Base-by-base conservation (phyloP, 768 basidiomycete genomes). In the Naematelia aurantialba region DNA sequence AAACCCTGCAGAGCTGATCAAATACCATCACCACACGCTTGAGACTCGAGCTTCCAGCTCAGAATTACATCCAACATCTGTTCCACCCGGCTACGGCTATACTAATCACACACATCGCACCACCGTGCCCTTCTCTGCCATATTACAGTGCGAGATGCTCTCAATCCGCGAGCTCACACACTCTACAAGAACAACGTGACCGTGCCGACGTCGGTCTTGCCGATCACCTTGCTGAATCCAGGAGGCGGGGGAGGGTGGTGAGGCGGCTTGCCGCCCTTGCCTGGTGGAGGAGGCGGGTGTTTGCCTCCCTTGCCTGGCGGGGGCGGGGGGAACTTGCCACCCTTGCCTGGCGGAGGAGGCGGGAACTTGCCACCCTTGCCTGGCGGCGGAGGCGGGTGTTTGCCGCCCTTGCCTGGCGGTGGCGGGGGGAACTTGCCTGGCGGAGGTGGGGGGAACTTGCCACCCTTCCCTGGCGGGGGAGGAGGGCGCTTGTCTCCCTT, bases 151-250 rank as follows among this genome's bases (percentile, higher is more conserved):
- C n/a, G n/a, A n/a, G n/a, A n/a, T 21, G 21, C 46, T 19, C 8
- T 39, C 34, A 8, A 39, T 17, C 8, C 17, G 17, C 34, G 11
- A 8, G 46, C 11, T 47, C 46, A 47, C 46, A 47, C 46, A 47
- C 8, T 26, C 46, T 45, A 72, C 19, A 72, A 59, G 14, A 44
- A 30, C 24, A 69, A 46, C 13, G 25, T 42, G 39, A 73, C 60
- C 25, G 48, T 42, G 13, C 68, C 71, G 11, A 68, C 60, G 44
- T 68, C 64, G 34, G 68, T 66, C 27, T 65, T 53, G 3, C 63
- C 70, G 11, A 64, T 52, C 55, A 65, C 57, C 52, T 55, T 52
- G 46, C 45, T 56, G 52, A 46, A 48, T 14, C 63, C 65, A 10
- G 55, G 55, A 30, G 62, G 67, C 25, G 61, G 65, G 45, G 45